Conservation (phyloP, 495 filamentous ascomycete genomes). For the Lophiostoma macrostomum region DNA sequence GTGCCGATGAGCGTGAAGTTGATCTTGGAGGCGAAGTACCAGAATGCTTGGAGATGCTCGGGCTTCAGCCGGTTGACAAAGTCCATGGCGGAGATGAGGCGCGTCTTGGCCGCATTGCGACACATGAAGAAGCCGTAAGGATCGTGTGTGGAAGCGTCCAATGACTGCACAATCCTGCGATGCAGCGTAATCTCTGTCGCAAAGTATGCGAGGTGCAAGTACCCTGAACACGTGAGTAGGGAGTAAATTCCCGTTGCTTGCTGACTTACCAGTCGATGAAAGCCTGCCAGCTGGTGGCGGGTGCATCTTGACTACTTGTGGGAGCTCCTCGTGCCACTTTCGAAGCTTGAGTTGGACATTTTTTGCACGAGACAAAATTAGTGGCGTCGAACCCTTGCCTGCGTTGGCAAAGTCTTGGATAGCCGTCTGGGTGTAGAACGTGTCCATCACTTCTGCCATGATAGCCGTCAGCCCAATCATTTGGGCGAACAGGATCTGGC, state of each 20-base stretch:
- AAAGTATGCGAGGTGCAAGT: conserved; percentile 79
- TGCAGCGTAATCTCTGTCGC: conserved; percentile 84
- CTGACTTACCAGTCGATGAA: conserved; percentile 44
- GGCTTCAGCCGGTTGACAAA: conserved; percentile 44
- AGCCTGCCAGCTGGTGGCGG: conserved; percentile 38
- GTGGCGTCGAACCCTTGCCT: conserved; percentile 45
- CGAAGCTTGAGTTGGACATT: conserved; percentile 79
- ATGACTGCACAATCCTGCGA: conserved; percentile 72
- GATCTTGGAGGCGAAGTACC: conserved; percentile 75
- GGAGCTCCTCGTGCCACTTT: conserved; percentile 72
- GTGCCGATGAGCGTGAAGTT: conserved; percentile 81
- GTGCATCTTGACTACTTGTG: conserved; percentile 66
- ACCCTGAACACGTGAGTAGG: conserved; percentile 50
- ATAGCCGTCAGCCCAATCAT: conserved; percentile 74
- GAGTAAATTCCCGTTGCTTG: background rate
- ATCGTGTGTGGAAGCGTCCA: conserved; percentile 54
- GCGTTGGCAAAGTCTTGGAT: conserved; percentile 47
- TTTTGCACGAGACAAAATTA: conserved; percentile 72
- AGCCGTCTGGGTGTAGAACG: conserved; percentile 73
- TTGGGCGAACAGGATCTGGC: conserved; percentile 65
- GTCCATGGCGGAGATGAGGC: conserved; percentile 53
- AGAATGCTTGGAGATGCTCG: conserved; percentile 42
- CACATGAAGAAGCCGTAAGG: conserved; percentile 88
- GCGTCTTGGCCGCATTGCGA: conserved; percentile 81
- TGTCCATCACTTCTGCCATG: conserved; percentile 72